Conservation (phyloP, 2,329 filamentous ascomycete genomes). For the Colletotrichum caudatum region DNA sequence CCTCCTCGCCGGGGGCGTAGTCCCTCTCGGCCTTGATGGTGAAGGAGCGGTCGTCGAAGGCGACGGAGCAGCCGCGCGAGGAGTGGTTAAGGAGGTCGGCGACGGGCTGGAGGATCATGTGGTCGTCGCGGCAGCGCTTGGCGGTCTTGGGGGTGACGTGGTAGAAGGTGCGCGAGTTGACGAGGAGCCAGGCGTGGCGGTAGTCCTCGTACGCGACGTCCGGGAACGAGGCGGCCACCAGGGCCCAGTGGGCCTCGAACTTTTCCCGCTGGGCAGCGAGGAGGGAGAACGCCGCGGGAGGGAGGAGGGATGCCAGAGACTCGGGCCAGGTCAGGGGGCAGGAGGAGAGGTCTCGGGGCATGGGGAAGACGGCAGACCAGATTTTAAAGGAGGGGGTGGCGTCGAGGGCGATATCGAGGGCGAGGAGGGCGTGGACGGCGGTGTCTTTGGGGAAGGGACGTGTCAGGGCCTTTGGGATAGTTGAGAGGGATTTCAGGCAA, state of each 20-base stretch:
- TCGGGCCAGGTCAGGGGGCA: slow-evolving; percentile 64
- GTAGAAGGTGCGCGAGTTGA: slow-evolving; percentile 74
- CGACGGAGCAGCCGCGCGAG: slow-evolving; percentile 63
- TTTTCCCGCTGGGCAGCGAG: slow-evolving; percentile 64
- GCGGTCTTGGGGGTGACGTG: slow-evolving; percentile 61
- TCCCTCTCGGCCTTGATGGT: slow-evolving; percentile 63
- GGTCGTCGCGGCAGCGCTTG: slow-evolving; percentile 62
- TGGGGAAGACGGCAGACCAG: slow-evolving; percentile 79
- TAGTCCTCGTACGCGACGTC: slow-evolving; percentile 56
- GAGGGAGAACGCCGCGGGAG: slow-evolving; percentile 56
- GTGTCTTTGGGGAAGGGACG: slow-evolving; percentile 64
- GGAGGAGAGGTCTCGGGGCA: slow-evolving; percentile 65
- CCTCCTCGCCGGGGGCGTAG: slow-evolving; percentile 71
- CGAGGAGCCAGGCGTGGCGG: slow-evolving; percentile 68
- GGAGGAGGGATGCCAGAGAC: slow-evolving; percentile 60
- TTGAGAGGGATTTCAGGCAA: slow-evolving; percentile 73
- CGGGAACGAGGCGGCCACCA: slow-evolving; percentile 49
- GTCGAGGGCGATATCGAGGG: slow-evolving; percentile 73
- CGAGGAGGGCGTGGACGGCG: slow-evolving; percentile 78
- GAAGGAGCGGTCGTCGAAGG: slow-evolving; percentile 64
- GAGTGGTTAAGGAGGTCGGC: slow-evolving; percentile 78
- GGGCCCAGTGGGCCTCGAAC: slow-evolving; percentile 56
- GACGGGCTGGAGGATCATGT: slow-evolving; percentile 77
- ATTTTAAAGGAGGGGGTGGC: slow-evolving; percentile 58
- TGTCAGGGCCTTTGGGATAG: slow-evolving; percentile 66